Evolutionary conservation across 2,329 filamentous ascomycete genomes (phyloP).

Genomic region (Metarhizium robertsii): DNA sequence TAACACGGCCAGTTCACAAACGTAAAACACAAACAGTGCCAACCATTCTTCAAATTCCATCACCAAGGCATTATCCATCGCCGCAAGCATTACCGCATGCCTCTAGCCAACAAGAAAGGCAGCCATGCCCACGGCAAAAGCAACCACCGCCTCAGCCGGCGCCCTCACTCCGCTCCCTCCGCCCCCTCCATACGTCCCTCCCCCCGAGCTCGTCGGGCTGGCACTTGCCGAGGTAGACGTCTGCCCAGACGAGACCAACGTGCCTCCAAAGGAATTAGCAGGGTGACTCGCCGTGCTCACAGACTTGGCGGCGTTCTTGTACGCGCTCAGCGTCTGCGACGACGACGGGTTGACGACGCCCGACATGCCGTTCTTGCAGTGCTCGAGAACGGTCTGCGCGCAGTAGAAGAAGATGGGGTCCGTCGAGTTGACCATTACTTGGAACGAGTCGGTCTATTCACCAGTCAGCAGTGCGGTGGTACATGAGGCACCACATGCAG

Average conservation of each 20-base stretch:
- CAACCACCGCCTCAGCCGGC: constrained; percentile 1
- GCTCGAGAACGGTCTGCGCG: constrained; percentile 4
- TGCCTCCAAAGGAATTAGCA: neutral
- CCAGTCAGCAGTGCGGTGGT: neutral
- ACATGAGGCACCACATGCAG: too few relatives aligned
- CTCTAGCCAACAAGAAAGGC: neutral
- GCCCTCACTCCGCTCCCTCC: neutral
- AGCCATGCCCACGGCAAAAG: constrained; percentile 5
- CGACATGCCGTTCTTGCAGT: constrained; percentile 16
- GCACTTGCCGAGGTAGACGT: neutral
- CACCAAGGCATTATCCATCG: too few relatives aligned
- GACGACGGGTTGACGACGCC: constrained; percentile 13
- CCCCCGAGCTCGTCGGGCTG: neutral
- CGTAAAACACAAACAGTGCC: too few relatives aligned
- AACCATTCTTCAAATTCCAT: too few relatives aligned
- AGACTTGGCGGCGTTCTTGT: constrained; percentile 2
- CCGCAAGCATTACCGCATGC: too few relatives aligned
- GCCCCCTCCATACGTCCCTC: neutral
- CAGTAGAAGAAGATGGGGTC: constrained; percentile 17
- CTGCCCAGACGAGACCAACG: neutral
- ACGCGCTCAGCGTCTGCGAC: constrained; percentile 8
- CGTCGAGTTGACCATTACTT: constrained; percentile 13
- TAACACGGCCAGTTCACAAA: too few relatives aligned
- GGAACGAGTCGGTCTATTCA: constrained; percentile 10
- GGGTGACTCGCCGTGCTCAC: constrained; percentile 2